phyloP scores from a whole-genome alignment of 2,329 filamentous ascomycete species.

The Penicillium capsulatum region DNA sequence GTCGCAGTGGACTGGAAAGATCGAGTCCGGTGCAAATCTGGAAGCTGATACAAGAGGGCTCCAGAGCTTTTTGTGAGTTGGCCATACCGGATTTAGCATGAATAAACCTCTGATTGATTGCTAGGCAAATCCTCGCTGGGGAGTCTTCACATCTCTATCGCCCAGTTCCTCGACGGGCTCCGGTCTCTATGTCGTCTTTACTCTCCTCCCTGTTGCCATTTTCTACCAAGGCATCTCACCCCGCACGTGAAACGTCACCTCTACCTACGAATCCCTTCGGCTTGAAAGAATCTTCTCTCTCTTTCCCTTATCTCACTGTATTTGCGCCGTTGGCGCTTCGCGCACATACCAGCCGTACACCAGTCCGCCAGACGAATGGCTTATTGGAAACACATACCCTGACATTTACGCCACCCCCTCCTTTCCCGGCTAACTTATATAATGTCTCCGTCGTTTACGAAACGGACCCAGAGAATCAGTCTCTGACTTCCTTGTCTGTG shows the following conservation, averaged over 20 bases:
- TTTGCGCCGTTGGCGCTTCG: slow-evolving; percentile 64
- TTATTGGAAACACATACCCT: slow-evolving; percentile 35
- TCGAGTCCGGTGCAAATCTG: slow-evolving; percentile 28
- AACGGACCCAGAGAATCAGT: slow-evolving; percentile 34
- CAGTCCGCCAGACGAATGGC: slow-evolving; percentile 12
- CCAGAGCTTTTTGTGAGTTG: slow-evolving; percentile 32
- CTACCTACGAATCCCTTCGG: slow-evolving; percentile 62
- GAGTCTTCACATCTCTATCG: slow-evolving; percentile 25
- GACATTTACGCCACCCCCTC: slow-evolving; percentile 34
- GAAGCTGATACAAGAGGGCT: slow-evolving; percentile 35
- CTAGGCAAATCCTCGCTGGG: slow-evolving; percentile 30
- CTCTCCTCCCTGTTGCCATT: slow-evolving; percentile 43
- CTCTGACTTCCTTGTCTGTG: slow-evolving; percentile 32
- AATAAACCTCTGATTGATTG: neutral
- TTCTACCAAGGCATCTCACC: slow-evolving; percentile 26
- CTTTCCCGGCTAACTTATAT: slow-evolving; percentile 34
- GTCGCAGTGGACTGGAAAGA: slow-evolving; percentile 57
- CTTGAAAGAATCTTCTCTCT: slow-evolving; percentile 50
- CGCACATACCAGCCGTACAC: slow-evolving; percentile 26
- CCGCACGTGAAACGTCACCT: slow-evolving; percentile 29
- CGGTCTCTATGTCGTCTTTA: slow-evolving; percentile 32
- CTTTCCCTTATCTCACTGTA: slow-evolving; percentile 64
- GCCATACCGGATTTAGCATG: neutral
- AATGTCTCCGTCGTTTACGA: slow-evolving; percentile 34
- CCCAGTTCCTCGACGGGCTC: slow-evolving; percentile 18